Evolutionary conservation across 2,329 filamentous ascomycete species (phyloP), one percentile per base, ranked within the genome.

Genomic region (Ceratocystiopsis sp.): DNA sequence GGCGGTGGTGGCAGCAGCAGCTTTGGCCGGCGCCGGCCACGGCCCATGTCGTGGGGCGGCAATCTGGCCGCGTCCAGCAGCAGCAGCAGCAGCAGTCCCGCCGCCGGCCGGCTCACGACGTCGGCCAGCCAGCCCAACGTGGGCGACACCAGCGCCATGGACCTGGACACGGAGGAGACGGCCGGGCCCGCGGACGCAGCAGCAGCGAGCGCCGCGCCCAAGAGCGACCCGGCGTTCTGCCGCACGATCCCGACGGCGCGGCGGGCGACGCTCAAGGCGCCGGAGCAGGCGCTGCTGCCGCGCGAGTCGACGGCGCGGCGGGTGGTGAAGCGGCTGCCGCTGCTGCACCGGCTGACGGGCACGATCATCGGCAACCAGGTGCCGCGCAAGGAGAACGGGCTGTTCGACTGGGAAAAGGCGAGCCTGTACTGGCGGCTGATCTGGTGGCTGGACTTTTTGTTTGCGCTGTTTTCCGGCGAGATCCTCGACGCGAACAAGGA

Each of bases 351-450:
- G 75, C 80, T 86, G 55, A 77, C 75, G 38, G 77, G 64, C 49
- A 76, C 65, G 52, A 75, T 87, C 59, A 86, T 89, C 53, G 83
- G 83, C 7, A 77, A 76, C 54, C 71, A 80, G 55, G 75, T 89
- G 35, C 84, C 84, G 9, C 69, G 80, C 37, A 79, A 70, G 42
- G 80, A 85, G 42, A 66, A 71, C 37, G 84, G 83, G 45, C 76
- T 75, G 37, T 87, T 94, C 52, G 87, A 95, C 59, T 82, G 78
- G 66, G 73, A 73, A 37, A 63, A 63, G 38, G 76, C 76, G 12
- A 79, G 74, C 47, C 58, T 80, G 47, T 80, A 80, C 61, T 80
- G 76, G 76, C 74, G 73, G 57, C 53, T 79, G 37, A 73, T 80
- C 51, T 80, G 70, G 62, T 76, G 67, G 62, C 61, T 80, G 19